Evolutionary conservation across 2,329 filamentous ascomycete genomes (phyloP).

Genomic region (Venturia carpophila): DNA sequence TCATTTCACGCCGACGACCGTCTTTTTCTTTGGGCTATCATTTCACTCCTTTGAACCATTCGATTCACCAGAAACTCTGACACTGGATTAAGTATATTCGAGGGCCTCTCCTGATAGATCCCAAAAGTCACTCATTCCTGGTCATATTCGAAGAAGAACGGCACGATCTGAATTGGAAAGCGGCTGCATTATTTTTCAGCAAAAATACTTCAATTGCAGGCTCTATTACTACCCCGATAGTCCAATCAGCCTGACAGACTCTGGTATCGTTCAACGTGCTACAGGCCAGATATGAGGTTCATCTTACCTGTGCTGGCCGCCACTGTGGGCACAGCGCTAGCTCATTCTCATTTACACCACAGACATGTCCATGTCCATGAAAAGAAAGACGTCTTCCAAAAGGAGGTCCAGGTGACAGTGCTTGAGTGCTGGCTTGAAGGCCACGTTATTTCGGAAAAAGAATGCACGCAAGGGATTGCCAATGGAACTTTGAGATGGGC

Average conservation of each 20-base stretch:
- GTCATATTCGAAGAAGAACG: background rate
- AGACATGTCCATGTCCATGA: background rate
- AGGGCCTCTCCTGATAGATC: background rate
- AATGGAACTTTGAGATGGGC: conserved; percentile 60
- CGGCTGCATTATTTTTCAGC: background rate
- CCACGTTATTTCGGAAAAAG: conserved; percentile 49
- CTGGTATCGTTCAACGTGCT: background rate
- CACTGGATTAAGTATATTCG: background rate
- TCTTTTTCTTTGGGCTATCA: background rate
- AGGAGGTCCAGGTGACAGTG: conserved; percentile 55
- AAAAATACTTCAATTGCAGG: background rate
- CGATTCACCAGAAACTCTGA: background rate
- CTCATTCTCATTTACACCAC: background rate
- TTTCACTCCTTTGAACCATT: background rate
- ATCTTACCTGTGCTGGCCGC: background rate
- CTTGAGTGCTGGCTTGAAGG: conserved; percentile 59
- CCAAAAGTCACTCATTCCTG: background rate
- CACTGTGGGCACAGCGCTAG: background rate
- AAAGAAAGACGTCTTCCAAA: conserved; percentile 39
- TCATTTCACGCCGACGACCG: background rate
- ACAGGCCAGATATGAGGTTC: background rate
- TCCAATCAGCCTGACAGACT: background rate
- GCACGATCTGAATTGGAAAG: background rate
- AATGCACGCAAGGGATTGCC: conserved; percentile 64
- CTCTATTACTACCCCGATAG: background rate